phyloP scores from a whole-genome alignment of 2,329 filamentous ascomycete species.

The Ascochyta koolunga region DNA sequence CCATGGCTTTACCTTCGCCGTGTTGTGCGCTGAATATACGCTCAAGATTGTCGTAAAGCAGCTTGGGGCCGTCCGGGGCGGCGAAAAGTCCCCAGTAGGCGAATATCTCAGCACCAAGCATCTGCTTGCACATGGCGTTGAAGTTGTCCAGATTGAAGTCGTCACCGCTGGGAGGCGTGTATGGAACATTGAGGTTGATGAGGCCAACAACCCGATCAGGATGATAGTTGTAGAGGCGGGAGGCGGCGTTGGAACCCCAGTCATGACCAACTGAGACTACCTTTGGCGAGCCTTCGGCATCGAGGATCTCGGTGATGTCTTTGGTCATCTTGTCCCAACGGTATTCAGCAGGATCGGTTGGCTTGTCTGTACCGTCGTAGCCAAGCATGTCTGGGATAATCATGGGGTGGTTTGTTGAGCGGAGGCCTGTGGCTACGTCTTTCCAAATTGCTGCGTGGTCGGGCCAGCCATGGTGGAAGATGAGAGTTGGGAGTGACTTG shows the following conservation, averaged over 20 bases:
- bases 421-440: conserved; percentile 49
- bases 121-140: conserved; percentile 41
- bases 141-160: conserved; percentile 48
- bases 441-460: conserved; percentile 55
- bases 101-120: conserved; percentile 47
- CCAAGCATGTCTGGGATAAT: conserved; percentile 49
- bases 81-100: conserved; percentile 58
- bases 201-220: conserved; percentile 52
- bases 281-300: conserved; percentile 28
- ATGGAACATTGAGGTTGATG: conserved; percentile 52
- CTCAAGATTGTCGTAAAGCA: conserved; percentile 51
- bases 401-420: conserved; percentile 49
- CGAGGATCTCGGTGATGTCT: conserved; percentile 36
- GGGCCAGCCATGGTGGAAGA: conserved; percentile 59
- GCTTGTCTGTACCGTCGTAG: conserved; percentile 47
- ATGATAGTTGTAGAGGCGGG: conserved; percentile 52
- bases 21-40: conserved; percentile 47
- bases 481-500: conserved; percentile 29
- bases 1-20: conserved; percentile 41
- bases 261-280: conserved; percentile 57
- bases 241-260: conserved; percentile 53
- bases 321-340: conserved; percentile 29
- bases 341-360: conserved; percentile 31
- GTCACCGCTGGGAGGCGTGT: conserved; percentile 43
- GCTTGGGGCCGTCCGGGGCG: conserved; percentile 45